Evolutionary conservation across 2,329 filamentous ascomycete species (phyloP).

Genomic region (Neofusicoccum laricinum): DNA sequence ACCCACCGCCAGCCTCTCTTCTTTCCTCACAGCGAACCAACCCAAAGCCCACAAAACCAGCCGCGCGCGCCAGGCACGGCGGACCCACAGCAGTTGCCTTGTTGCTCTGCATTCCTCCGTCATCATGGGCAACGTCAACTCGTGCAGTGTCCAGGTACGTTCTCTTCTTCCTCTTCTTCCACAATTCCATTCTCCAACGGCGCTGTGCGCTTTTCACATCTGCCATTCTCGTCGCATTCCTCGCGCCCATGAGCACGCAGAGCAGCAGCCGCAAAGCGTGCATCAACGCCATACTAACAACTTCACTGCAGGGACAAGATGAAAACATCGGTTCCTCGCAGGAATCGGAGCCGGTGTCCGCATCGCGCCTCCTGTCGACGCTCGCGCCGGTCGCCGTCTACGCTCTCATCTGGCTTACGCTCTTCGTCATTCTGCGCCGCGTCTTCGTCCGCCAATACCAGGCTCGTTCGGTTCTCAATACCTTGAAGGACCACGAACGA

Average conservation of each 20-base stretch:
- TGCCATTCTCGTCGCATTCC: neutral
- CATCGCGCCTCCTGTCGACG: constrained; percentile 47
- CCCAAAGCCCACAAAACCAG: neutral
- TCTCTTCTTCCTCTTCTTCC: neutral
- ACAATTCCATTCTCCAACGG: neutral
- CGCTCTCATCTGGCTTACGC: constrained; percentile 48
- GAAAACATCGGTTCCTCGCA: constrained; percentile 45
- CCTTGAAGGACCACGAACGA: constrained; percentile 7
- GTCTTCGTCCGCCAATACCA: constrained; percentile 55
- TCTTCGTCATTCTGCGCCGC: constrained; percentile 52
- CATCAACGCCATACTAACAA: neutral
- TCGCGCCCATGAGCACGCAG: neutral
- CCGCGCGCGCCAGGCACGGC: neutral
- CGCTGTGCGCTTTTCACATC: neutral
- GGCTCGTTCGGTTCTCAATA: constrained; percentile 37
- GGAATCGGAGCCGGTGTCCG: constrained; percentile 37
- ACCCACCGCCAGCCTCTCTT: neutral
- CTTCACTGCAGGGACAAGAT: constrained; percentile 27
- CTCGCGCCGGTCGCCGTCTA: constrained; percentile 54
- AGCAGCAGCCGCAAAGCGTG: neutral
- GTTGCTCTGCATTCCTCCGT: neutral
- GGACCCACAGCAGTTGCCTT: neutral
- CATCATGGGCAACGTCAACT: neutral
- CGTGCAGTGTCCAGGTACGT: neutral
- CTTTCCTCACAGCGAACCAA: neutral